phyloP scores from a whole-genome alignment of 441 rosid species.

The Macaranga tanarius region DNA sequence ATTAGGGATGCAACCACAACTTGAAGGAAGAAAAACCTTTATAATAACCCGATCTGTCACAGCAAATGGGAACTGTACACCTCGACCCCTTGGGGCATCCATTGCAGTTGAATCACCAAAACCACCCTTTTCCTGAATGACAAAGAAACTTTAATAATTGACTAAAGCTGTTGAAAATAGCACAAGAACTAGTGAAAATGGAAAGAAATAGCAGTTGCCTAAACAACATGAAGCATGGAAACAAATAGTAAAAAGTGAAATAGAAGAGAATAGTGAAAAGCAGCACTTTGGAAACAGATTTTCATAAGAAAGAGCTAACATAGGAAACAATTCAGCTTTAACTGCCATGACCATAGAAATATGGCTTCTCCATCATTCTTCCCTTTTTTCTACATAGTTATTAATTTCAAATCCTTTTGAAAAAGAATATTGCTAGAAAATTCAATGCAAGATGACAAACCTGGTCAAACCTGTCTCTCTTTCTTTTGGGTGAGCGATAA shows the following conservation, averaged over 20 bases:
- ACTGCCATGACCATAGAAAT: slow-evolving; percentile 2
- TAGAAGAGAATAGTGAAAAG: slow-evolving; percentile 2
- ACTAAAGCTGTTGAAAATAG: neutral
- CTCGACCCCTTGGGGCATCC: slow-evolving; percentile 63
- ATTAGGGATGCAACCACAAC: slow-evolving; percentile 1
- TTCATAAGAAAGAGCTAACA: slow-evolving; percentile 4
- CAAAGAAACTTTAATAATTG: neutral
- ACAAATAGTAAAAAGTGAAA: neutral
- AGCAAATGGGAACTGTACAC: slow-evolving; percentile 86
- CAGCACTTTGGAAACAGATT: neutral
- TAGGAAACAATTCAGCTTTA: slow-evolving; percentile 7
- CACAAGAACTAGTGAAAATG: neutral
- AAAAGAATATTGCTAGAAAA: slow-evolving; percentile 4
- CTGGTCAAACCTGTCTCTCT: slow-evolving; percentile 87
- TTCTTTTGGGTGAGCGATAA: slow-evolving; percentile 66
- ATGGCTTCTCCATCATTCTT: neutral
- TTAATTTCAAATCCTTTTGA: neutral
- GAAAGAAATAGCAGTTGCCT: neutral
- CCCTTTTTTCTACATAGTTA: neutral
- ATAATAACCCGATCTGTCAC: slow-evolving; percentile 90
- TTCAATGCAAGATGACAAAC: slow-evolving; percentile 32
- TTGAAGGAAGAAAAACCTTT: slow-evolving; percentile 50
- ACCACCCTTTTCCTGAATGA: slow-evolving; percentile 64
- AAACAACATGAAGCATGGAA: neutral
- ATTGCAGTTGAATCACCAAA: slow-evolving; percentile 45